Evolutionary conservation across 306 rosid genomes (phyloP).

Genomic region (Cucurbita argyrosperma): DNA sequence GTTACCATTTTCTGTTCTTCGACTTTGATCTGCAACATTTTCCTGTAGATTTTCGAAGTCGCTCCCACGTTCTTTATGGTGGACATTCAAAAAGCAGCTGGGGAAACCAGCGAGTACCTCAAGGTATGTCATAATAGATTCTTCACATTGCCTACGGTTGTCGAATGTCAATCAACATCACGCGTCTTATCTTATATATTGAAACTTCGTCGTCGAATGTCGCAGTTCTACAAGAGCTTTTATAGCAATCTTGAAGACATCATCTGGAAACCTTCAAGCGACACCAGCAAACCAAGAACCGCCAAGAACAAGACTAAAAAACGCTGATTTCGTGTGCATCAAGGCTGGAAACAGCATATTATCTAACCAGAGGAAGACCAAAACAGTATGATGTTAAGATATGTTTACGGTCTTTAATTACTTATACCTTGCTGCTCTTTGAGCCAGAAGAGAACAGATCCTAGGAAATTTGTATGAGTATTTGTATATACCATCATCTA

Average conservation of each 20-base stretch:
- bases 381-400: neutral
- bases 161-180: neutral
- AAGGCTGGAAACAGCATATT: neutral
- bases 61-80: constrained; percentile 85
- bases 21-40: neutral
- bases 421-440: neutral
- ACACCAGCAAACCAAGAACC: constrained; percentile 47
- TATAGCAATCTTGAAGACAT: constrained; percentile 81
- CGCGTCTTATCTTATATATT: neutral
- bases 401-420: neutral
- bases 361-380: neutral
- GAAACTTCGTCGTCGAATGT: neutral
- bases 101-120: constrained; percentile 70
- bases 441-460: neutral
- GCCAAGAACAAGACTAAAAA: constrained; percentile 42
- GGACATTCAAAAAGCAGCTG: constrained; percentile 74
- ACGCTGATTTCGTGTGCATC: constrained; percentile 18
- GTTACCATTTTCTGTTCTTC: neutral
- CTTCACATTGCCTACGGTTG: neutral
- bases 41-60: constrained; percentile 59
- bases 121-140: constrained; percentile 34
- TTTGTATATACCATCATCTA: neutral
- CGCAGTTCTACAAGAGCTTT: constrained; percentile 70
- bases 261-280: constrained; percentile 71
- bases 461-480: neutral